Evolutionary conservation across 371 early-diverging fungal genomes (phyloP), one percentile per base, ranked within the genome.

Genomic region (Mortierella sp.): DNA sequence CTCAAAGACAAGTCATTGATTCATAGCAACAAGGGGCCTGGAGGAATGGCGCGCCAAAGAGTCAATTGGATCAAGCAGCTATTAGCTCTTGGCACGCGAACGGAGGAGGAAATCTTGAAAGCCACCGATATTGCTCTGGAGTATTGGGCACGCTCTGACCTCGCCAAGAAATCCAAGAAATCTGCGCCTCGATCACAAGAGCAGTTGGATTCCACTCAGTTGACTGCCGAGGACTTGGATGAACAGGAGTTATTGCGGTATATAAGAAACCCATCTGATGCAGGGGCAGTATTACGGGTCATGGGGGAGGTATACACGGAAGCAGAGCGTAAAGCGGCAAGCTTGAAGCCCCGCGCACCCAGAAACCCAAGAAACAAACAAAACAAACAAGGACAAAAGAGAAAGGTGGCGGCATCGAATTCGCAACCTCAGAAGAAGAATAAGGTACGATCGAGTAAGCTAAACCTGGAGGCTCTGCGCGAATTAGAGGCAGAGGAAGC

Each of bases 101-200:
- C 66, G 1, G 74, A 78, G 26, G 40, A 73, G n/a, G 78, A 73
- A 8, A 49, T 78, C n/a, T 1, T 70, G 35, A 61, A 62, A 18
- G 78, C 74, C 0, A 18, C 70, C 0, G 66, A 70, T 24, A 59
- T 12, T 16, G 30, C 40, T 9, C 18, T 78, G 62, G 59, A 49
- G 26, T 63, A 66, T n/a, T 78, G 78, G 78, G 32, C 22, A 3
- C 16, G 22, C 10, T 24, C n/a, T 12, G 69, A 66, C 45, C 26
- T 26, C 4, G 30, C 66, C 0, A 62, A 28, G 45, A 28, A 22
- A 18, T 43, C 67, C 24, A n/a, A n/a, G 40, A 37, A 10, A 6
- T 24, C 4, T 1, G 16, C 20, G 20, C 14, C 39, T 20, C 58
- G 66, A 60, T 14, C 70, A 3, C 10, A 16, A 24, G 52, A 58